Base-by-base conservation (phyloP, 345 rosid genomes). In the Salix caprea region DNA sequence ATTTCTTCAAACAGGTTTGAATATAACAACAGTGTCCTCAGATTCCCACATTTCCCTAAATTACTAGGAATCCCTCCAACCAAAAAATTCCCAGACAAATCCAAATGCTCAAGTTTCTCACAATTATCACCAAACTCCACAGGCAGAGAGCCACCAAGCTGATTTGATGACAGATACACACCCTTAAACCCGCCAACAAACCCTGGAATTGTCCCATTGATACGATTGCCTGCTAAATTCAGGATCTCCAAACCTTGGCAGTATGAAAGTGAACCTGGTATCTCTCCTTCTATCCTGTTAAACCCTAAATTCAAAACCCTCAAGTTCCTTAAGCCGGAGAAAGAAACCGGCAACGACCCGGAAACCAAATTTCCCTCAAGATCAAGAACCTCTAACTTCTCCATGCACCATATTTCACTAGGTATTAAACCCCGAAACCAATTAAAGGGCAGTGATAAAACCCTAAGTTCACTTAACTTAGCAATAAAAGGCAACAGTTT, bases 361-460 rank as follows among this genome's bases (percentile, higher is more conserved):
- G 81, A 67, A 0, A 90, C 60, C 67, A 67, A 46, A 88, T 91
- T 91, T 23, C 93, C 97, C 77, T 94, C 98, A 23, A 94, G 89
- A 90, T 94, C 98, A 86, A 94, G 87, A 69, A 94, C 90, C 79
- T 91, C 92, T 61, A 94, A 83, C 84, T 89, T 92, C 77, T 86
- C 82, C 97, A 94, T 88, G 9, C 78, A 86, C 97, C 97, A 92
- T 37, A 94, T 82, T 81, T 87, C 95, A 28, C 65, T 30, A 58
- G 97, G 95, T 78, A 94, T 82, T 76, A 83, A 88, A 80, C 95
- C 97, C 46, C 13, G 19, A 70, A 94, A 84, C 52, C 91, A 88
- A 86, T 92, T 89, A 23, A 92, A 94, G 8, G 97, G 97, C 46
- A 94, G 82, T 24, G 98, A 92, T 52, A 92, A 78, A 74, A 94